phyloP scores from a whole-genome alignment of 495 filamentous ascomycete genomes.

The Usnea hakonensis region DNA sequence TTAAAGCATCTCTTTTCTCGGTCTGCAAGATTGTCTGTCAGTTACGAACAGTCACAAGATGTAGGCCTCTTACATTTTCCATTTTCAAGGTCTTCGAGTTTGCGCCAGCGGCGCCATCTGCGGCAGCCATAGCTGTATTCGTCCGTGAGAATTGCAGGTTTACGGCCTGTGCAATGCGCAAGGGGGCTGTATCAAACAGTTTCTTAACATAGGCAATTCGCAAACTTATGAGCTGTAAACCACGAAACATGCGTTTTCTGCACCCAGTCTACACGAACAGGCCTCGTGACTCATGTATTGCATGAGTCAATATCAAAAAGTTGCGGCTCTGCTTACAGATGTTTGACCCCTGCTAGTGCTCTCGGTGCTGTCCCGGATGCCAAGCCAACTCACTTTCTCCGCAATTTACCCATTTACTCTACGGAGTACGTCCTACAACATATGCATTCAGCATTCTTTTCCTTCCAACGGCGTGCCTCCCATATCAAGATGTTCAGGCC shows the following conservation, averaged over 20 bases:
- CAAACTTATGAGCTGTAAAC: not conserved
- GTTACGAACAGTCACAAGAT: conserved; percentile 23
- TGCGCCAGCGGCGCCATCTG: conserved; percentile 38
- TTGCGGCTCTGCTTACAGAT: not conserved
- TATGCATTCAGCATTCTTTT: not conserved
- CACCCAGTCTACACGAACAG: not conserved
- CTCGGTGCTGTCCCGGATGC: not conserved
- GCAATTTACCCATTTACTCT: not conserved
- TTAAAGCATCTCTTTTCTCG: conserved; percentile 84
- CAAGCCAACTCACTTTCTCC: not conserved
- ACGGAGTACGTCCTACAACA: too few relatives aligned
- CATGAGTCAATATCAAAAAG: not conserved
- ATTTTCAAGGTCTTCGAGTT: conserved; percentile 63
- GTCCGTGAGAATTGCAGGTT: conserved; percentile 3
- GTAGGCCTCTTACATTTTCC: conserved; percentile 50
- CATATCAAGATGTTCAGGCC: not conserved
- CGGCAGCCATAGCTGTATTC: conserved; percentile 40
- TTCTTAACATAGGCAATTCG: not conserved
- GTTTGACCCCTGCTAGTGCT: conserved; percentile 8
- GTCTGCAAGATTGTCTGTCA: conserved; percentile 46
- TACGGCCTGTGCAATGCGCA: not conserved
- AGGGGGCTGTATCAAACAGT: not conserved
- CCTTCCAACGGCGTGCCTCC: not conserved
- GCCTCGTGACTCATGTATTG: not conserved
- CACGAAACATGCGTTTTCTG: conserved; percentile 4